Evolutionary conservation across 352 stramenopile genomes (phyloP), one percentile per base, ranked within the genome.

Genomic region (Thraustochytrium sp.): DNA sequence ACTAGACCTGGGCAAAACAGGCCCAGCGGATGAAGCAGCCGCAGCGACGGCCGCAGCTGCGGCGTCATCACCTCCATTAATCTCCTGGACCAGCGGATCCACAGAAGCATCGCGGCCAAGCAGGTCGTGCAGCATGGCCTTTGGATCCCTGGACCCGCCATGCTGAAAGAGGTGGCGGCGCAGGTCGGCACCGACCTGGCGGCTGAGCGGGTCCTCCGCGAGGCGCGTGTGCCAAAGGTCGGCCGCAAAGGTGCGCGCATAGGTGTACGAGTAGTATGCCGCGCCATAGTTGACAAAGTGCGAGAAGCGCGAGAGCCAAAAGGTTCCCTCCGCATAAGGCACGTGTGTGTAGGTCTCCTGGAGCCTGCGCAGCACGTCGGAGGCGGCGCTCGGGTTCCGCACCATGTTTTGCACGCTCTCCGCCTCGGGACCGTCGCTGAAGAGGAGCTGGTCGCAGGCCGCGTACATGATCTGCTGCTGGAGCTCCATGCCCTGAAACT

Each of bases 261-360:
- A 96, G 63, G 96, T 74, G 73, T 97, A 97, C 68, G 90, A 94
- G 86, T 97, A 96, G 82, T 97, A 97, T 8, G 91, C 91, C 8
- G 91, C 91, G 23, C 91, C 93, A 34, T 97, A 97, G 40, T 82
- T 73, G 40, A 89, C 85, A 74, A 96, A 89, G 82, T 97, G 93
- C 8, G 90, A 91, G 77, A 96, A 96, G 29, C 90, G 91, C 44
- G 90, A 90, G 83, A 95, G 90, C 91, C 91, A 95, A 44, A 62
- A 61, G 29, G 90, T 95, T 48, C 88, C 89, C 26, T 92, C 85
- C 36, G 93, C 89, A 53, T 94, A 90, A n/a, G 91, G 90, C 29
- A 96, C 87, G 21, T 62, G 64, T 18, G 64, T 40, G 44, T 77
- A 95, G 21, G 93, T 84, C 82, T 88, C 86, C 5, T 72, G n/a